Evolutionary conservation across 176 grass and related monocot species (phyloP), one percentile per base, ranked within the genome.

Genomic region (Zoysia japonica): DNA sequence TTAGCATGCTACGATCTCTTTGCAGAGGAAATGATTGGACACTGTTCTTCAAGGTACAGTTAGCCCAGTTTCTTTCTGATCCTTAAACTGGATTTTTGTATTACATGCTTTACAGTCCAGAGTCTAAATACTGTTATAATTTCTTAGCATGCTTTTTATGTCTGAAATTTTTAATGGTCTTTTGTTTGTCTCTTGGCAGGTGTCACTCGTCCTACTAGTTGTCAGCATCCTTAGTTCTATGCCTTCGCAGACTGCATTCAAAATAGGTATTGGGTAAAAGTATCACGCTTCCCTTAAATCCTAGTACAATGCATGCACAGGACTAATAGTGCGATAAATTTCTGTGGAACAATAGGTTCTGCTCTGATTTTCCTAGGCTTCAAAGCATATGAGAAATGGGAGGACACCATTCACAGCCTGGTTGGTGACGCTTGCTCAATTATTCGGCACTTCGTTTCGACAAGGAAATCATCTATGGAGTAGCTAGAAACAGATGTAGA

Each of bases 21-120:
- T 99, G 92, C 79, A 95, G 86, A 87, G 96, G 96, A 85, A 92
- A 93, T 75, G 96, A 99, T 81, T 95, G 92, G 92, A 42, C 78
- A 38, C 84, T 93, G 49, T 89, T 99, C 90, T 72, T 84, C 54
- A 93, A 87, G 88, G 96, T 74, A 89, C 67, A 44, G 14, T 54
- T 79, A 59, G n/a, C 28, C 41, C 48, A 82, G n/a, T 40, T 83
- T 57, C 62, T 82, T 20, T 81, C 15, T 78, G 47, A 53, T 68
- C 48, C 9, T 48, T 17, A 88, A 80, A 77, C 36, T 81, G 50
- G 36, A 65, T 73, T 72, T 66, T 48, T 28, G 28, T 61, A 9
- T 35, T 73, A 51, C 17, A 42, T 20, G 19, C 16, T 88, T 84
- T 7, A 40, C 6, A 43, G 17, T 57, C 66, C 47, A 28, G 0